Evolutionary conservation across 768 basidiomycete species (phyloP), one percentile per base, ranked within the genome.

Genomic region (Mycena capillaripes): DNA sequence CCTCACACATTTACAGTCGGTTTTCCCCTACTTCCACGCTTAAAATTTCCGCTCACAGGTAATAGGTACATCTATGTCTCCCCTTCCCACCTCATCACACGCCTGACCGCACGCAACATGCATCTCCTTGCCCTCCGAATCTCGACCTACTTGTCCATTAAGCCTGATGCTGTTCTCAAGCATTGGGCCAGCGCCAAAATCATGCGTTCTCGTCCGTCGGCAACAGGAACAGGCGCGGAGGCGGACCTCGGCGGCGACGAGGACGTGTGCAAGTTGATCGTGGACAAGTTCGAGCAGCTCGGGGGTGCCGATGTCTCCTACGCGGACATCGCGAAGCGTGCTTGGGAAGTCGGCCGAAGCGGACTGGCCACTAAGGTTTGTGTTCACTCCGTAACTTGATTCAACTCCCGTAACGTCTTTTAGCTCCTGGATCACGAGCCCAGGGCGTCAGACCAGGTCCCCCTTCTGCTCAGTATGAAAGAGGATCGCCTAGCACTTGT

Each of bases 161-260:
- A 94, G 61, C 93, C 96, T 0, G 94, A 97, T 73, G 88, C 90
- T 0, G 96, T 99, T 0, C 84, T 99, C 48, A 95, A 92, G 73
- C 97, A 99, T 78, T 99, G 98, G 98, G 98, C 98, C 1, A 92
- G 91, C 70, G 93, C 95, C 1, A 97, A 98, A 81, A 98, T 99
- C 68, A 81, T 90, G 57, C 90, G 89, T 19, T 91, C 95, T 14
- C 90, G 90, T 71, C 85, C 92, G 0, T 85, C 89, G 0, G 81
- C 89, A 0, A 86, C 88, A 29, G 89, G 87, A 21, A 79, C 86
- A 14, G 89, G 87, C 6, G 82, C 84, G 65, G 89, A 91, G 67
- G 83, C 84, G 4, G 91, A 91, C 16, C 83, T 91, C 16, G 84
- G 83, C 23, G 92, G 89, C 25, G 97, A 98, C 75, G 93, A 93